Base-by-base conservation (phyloP, 176 grass and related monocot genomes). In the Aegilops longissima region DNA sequence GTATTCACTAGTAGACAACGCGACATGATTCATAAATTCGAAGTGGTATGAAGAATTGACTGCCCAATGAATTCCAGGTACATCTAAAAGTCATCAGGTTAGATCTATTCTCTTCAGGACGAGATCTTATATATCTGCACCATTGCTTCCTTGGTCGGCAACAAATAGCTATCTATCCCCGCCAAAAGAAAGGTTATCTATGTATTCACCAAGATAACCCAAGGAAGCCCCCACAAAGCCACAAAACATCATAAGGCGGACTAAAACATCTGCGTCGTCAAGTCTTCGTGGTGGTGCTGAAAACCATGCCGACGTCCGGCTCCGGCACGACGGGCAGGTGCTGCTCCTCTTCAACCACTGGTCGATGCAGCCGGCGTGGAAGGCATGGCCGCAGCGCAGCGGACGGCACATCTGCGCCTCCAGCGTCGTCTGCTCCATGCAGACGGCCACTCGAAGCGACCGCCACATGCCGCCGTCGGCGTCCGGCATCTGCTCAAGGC, bases 251-350 rank as follows among this genome's bases (percentile, higher is more conserved):
- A 73, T 10, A 8, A 73, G 12, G 21, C 21, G 36, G 12, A 2
- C 5, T 7, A 73, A 12, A 23, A 72, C 4, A 72, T 73, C 36
- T 24, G 4, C 45, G 45, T 49, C 45, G 45, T 12, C 42, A 44
- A 44, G 42, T 44, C 42, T 12, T 44, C 42, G 42, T 44, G 42
- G 42, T 12, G 42, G 42, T 12, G 42, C 10, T 44, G 42, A 44
- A 44, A 44, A 5, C 35, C 39, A 9, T 6, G 5, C 35, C 36
- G 12, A 20, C 66, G 49, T 36, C 51, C 65, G 76, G 51, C 65
- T 38, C 35, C 65, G 76, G 66, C 76, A 72, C 25, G 17, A 38
- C 10, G 84, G 76, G 84, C 84, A 86, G 64, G 75, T 86, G 14
- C 16, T 6, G 52, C 54, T 73, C 65, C 52, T 73, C 64, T 20